These are phyloP conservation scores for Trichophyton schoenleinii DNA, from an alignment of 2,329 filamentous ascomycete genomes.

Conservation along the genomic window DNA sequence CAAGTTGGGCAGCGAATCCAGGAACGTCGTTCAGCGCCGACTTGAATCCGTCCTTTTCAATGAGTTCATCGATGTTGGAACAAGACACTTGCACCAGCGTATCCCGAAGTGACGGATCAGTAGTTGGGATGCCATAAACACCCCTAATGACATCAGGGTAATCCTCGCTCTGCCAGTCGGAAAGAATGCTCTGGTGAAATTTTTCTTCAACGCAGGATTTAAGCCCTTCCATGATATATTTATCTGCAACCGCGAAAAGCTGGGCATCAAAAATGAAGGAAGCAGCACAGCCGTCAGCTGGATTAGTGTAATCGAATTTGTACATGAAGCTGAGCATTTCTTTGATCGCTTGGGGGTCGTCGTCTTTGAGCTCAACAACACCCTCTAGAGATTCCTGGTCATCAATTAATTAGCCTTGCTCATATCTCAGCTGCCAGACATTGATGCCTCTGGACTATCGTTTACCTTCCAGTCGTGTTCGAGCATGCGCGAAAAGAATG, in stretches of 20 bases:
- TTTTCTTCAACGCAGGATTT: neutral
- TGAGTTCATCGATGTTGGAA: neutral
- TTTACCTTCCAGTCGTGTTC: slow-evolving; percentile 7
- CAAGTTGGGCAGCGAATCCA: neutral
- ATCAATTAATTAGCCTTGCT: neutral
- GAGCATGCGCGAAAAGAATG: slow-evolving; percentile 4
- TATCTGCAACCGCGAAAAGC: neutral
- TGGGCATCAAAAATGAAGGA: neutral
- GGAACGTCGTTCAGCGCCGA: neutral
- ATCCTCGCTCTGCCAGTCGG: neutral
- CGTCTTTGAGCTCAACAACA: slow-evolving; percentile 13
- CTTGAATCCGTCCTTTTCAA: neutral
- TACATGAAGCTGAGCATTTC: slow-evolving; percentile 21
- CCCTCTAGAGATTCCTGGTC: slow-evolving; percentile 1
- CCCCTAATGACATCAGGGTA: neutral
- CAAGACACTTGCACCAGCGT: neutral
- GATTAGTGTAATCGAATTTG: slow-evolving; percentile 6
- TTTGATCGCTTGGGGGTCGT: slow-evolving; percentile 14
- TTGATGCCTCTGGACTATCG: neutral
- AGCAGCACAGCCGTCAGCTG: neutral
- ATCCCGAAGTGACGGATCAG: neutral
- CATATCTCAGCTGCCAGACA: too few species aligned
- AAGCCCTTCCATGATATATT: neutral
- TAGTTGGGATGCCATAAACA: neutral
- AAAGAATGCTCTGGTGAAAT: neutral